Base-by-base conservation (phyloP, 768 basidiomycete genomes). In the Boletellus ananas region DNA sequence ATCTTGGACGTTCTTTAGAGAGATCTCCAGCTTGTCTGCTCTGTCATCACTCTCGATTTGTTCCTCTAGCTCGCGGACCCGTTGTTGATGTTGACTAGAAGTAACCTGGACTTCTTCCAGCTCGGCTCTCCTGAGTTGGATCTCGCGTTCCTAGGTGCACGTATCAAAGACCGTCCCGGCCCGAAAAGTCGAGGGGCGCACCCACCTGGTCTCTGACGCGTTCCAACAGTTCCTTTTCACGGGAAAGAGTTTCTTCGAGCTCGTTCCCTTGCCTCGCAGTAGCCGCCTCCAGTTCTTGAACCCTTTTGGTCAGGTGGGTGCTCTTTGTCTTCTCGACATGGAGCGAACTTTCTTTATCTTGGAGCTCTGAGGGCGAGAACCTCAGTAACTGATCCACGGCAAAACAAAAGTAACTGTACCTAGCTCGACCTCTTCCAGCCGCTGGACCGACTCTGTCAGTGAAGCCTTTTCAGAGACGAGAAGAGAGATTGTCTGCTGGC, bases 11-110 rank as follows among this genome's bases (percentile, higher is more conserved):
- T 90, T 83, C 61, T 84, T 84, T 41, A 93, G 70, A 8, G 85
- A 85, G 39, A 71, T 70, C 62, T 91, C 89, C 21, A 91, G 69
- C 37, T 77, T 76, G 55, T 90, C 90, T 14, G 83, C 82, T 36
- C 87, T 83, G 66, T 92, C 88, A 61, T 93, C 90, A 52, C 79
- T 84, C 65, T 91, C 82, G 18, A 93, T 84, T 56, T 89, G 86
- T 53, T 91, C 90, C 59, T 88, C 82, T 29, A 93, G 68, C 56
- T 91, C 87, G 23, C 80, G 82, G 21, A 84, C 74, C 47, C 79
- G 74, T 39, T 81, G 76, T 51, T 78, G 75, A 53, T 76, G 74
- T 41, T 78, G 76, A 43, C 79, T 78, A 5, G 78, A 74, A 51
- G 81, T 75, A 34, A 74, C 69, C 43, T 75, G 79, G 29, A 79